Evolutionary conservation across 805 yeast genomes (phyloP).

Genomic region (Yarrowia deformans): DNA sequence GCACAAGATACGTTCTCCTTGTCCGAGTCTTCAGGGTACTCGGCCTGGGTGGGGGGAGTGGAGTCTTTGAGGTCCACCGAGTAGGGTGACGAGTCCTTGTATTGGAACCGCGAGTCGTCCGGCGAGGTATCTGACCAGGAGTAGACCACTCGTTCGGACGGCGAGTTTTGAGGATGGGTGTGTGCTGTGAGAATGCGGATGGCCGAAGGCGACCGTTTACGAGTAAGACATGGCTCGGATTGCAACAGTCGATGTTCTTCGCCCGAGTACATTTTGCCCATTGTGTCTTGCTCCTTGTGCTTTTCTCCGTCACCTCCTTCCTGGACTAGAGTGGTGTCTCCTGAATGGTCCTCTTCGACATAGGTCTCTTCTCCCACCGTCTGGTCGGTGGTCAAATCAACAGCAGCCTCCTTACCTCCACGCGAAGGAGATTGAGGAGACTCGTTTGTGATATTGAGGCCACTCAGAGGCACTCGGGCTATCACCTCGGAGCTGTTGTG

Average conservation of each 20-base stretch:
- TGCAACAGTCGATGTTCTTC: conserved; percentile 5
- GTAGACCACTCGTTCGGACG: conserved; percentile 22
- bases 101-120: conserved; percentile 24
- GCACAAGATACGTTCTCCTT: conserved; percentile 8
- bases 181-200: conserved; percentile 32
- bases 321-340: conserved; percentile 8
- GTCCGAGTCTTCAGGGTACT: conserved; percentile 28
- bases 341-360: conserved; percentile 2
- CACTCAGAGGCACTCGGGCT: neutral
- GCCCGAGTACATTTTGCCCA: neutral
- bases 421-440: conserved; percentile 28
- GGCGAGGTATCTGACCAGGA: conserved; percentile 36
- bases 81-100: conserved; percentile 32
- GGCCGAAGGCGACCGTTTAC: conserved; percentile 31
- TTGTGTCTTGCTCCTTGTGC: no score
- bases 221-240: conserved; percentile 17
- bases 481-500: neutral
- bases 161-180: conserved; percentile 34
- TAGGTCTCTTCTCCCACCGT: conserved; percentile 19
- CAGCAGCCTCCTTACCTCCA: neutral
- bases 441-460: conserved; percentile 32
- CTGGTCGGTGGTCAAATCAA: neutral
- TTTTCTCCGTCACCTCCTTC: neutral
- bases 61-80: conserved; percentile 21
- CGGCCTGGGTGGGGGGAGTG: conserved; percentile 31